A percentile compares a stretch with the other conserved stretches of the same genome.
phyloP scores from a whole-genome alignment of 257 asterid species.

The Paraleonurus japonicus region DNA sequence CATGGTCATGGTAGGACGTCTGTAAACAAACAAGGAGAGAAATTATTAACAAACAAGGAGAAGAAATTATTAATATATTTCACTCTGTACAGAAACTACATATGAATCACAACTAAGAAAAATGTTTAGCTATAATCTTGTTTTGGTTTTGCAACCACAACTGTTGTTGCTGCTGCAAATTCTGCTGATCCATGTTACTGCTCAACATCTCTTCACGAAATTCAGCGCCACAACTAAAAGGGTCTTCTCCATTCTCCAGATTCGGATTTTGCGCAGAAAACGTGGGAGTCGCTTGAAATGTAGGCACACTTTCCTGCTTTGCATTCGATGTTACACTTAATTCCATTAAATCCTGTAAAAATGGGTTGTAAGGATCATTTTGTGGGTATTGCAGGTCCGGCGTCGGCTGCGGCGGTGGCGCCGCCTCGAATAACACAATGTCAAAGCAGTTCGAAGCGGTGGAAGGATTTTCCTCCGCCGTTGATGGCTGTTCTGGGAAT shows the following conservation, averaged over 20 bases:
- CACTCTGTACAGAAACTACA: conserved; percentile 7
- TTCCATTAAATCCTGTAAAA: conserved; percentile 44
- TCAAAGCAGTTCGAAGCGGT: conserved; percentile 37
- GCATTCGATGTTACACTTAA: neutral
- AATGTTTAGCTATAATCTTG: conserved; percentile 64
- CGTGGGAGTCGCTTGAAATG: conserved; percentile 49
- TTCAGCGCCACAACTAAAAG: conserved; percentile 37
- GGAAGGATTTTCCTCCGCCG: neutral
- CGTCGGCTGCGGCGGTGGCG: conserved; percentile 18
- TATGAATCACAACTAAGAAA: conserved; percentile 4
- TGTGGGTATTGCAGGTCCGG: conserved; percentile 17
- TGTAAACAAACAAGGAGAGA: too few relatives aligned
- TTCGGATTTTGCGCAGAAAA: conserved; percentile 42
- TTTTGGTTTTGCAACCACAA: conserved; percentile 77
- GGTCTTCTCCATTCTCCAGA: conserved; percentile 42
- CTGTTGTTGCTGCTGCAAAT: conserved; percentile 48
- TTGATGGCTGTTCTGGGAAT: conserved; percentile 18
- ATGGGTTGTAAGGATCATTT: conserved; percentile 54
- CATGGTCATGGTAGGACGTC: too few relatives aligned
- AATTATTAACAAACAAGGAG: too few relatives aligned
- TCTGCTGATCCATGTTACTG: conserved; percentile 37
- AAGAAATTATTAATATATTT: neutral
- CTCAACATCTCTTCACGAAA: conserved; percentile 29
- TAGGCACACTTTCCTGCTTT: conserved; percentile 26
- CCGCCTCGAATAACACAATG: conserved; percentile 33